These are phyloP conservation scores for Petunia axillaris DNA, from an alignment of 257 asterid species.

Conservation along the genomic window DNA sequence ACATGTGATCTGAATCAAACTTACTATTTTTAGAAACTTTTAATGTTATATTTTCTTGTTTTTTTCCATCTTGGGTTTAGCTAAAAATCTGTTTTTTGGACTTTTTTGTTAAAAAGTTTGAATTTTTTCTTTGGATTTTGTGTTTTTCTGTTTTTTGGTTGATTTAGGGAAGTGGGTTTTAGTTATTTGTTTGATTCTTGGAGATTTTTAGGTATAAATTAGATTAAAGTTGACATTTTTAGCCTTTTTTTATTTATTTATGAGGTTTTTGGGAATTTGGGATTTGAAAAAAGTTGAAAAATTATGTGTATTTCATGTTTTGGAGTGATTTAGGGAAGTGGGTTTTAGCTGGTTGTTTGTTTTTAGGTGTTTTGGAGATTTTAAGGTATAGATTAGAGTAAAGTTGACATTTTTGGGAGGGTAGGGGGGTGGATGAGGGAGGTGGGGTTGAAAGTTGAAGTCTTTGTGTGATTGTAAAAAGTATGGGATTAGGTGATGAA, in stretches of 20 bases:
- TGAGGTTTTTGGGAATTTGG: background rate
- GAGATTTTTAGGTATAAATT: background rate
- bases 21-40: conserved; percentile 26
- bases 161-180: background rate
- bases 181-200: conserved; percentile 24
- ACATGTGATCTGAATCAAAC: conserved; percentile 30
- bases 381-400: conserved; percentile 24
- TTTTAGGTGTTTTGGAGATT: background rate
- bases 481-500: conserved; percentile 66
- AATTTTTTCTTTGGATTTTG: background rate
- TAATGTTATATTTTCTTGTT: conserved; percentile 29
- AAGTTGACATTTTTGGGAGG: conserved; percentile 12
- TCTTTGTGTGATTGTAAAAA: conserved; percentile 31
- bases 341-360: background rate
- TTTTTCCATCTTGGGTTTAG: conserved; percentile 38
- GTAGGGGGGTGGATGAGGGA: conserved; percentile 18
- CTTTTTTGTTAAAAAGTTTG: conserved; percentile 7
- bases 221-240: too few species aligned
- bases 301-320: background rate
- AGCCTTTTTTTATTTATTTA: background rate
- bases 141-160: background rate
- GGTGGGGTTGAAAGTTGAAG: conserved; percentile 22
- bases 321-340: background rate
- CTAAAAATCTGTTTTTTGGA: conserved; percentile 24
- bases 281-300: conserved; percentile 1